Conservation (phyloP, 176 grass and related monocot genomes). For the Otatea glauca region DNA sequence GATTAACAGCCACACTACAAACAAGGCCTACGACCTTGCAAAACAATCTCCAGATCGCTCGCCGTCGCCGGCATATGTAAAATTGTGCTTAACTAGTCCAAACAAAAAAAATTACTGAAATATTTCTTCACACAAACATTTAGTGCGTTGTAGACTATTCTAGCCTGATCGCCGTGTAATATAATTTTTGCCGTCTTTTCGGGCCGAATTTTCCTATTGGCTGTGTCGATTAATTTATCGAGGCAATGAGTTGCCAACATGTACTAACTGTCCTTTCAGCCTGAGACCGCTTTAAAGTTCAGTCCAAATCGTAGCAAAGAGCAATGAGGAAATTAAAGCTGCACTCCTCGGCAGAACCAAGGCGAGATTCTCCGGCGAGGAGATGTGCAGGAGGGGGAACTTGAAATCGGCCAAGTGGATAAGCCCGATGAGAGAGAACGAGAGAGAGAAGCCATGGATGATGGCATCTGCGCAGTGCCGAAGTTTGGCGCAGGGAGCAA, state of each 20-base stretch:
- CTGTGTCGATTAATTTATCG: neutral
- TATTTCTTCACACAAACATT: constrained; percentile 21
- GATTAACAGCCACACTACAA: neutral
- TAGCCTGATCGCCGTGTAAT: neutral
- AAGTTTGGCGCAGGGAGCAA: neutral
- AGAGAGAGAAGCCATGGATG: neutral
- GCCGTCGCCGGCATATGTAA: neutral
- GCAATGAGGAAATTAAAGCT: neutral
- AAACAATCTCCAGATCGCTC: neutral
- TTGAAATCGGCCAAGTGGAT: neutral
- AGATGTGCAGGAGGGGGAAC: neutral
- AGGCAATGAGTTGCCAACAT: constrained; percentile 27
- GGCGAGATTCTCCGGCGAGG: constrained; percentile 31
- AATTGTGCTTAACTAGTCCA: constrained; percentile 3
- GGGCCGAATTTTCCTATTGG: constrained; percentile 29
- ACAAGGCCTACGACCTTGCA: neutral
- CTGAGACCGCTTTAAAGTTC: constrained; percentile 28
- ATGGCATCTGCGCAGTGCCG: constrained; percentile 22
- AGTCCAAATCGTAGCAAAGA: neutral
- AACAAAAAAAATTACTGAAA: neutral
- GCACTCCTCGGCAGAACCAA: constrained; percentile 4
- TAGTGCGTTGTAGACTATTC: constrained; percentile 10
- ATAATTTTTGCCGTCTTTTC: constrained; percentile 38
- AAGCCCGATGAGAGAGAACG: neutral
- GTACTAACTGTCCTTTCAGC: constrained; percentile 41